phyloP scores from a whole-genome alignment of 768 basidiomycete genomes.

The Obba rivulosa region DNA sequence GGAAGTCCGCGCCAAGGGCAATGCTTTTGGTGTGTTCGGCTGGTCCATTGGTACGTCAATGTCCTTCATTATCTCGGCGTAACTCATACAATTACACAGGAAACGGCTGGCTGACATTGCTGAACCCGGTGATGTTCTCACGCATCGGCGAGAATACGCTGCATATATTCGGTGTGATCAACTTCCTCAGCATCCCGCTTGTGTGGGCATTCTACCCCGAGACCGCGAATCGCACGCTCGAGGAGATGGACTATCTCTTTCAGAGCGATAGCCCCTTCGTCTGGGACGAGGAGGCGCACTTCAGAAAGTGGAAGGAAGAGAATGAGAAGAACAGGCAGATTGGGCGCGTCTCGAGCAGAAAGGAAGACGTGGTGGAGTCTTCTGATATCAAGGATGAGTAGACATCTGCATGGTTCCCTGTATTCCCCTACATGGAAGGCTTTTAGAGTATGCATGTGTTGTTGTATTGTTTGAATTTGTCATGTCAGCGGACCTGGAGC shows the following conservation, averaged over 20 bases:
- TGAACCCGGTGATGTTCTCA: constrained; percentile 42
- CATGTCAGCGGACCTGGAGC: no score
- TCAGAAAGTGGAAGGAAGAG: constrained; percentile 30
- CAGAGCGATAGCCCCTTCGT: constrained; percentile 39
- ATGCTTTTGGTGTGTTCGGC: constrained; percentile 41
- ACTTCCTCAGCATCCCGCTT: constrained; percentile 38
- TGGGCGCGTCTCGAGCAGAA: not conserved
- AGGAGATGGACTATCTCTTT: constrained; percentile 41
- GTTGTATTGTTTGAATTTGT: no score
- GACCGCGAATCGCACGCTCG: constrained; percentile 39
- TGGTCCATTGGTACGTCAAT: constrained; percentile 34
- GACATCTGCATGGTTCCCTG: not conserved
- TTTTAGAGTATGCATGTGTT: no score
- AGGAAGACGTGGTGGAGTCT: not conserved
- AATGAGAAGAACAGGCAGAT: constrained; percentile 6
- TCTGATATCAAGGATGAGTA: constrained; percentile 3
- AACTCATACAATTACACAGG: constrained; percentile 17
- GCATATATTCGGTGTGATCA: constrained; percentile 38
- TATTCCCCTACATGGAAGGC: no score
- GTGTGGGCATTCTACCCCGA: constrained; percentile 43
- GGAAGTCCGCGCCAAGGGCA: constrained; percentile 39
- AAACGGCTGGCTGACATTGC: constrained; percentile 38
- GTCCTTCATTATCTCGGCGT: not conserved
- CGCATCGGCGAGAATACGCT: constrained; percentile 38
- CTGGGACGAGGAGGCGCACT: constrained; percentile 40